These are phyloP conservation scores for Asterophora lycoperdoides DNA, from an alignment of 768 basidiomycete species.

Conservation along the genomic window DNA sequence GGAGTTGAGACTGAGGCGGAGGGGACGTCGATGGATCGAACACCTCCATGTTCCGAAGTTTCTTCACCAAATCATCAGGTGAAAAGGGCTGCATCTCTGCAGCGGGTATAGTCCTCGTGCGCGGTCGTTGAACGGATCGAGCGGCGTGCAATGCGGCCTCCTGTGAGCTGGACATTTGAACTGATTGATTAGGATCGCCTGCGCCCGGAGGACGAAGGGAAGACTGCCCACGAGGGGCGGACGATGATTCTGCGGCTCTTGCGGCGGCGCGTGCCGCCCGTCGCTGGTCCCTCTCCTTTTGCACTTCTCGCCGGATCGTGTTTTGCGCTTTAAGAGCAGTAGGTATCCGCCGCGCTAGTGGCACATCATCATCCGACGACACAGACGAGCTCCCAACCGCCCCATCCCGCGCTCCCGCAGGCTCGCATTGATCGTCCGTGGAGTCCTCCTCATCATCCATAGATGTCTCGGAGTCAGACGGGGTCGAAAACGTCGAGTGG, in stretches of 20 bases:
- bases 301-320: conserved; percentile 68
- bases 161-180: conserved; percentile 28
- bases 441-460: conserved; percentile 36
- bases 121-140: conserved; percentile 31
- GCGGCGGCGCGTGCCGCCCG: conserved; percentile 40
- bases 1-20: neutral
- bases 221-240: conserved; percentile 23
- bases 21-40: conserved; percentile 19
- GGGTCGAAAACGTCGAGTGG: conserved; percentile 30
- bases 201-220: conserved; percentile 37
- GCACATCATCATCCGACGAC: conserved; percentile 72
- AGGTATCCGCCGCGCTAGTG: conserved; percentile 79
- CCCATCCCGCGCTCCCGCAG: conserved; percentile 15
- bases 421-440: conserved; percentile 38
- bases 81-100: conserved; percentile 39
- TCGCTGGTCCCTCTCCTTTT: conserved; percentile 61
- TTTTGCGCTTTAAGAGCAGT: conserved; percentile 80
- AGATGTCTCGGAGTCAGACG: conserved; percentile 30
- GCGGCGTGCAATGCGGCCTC: conserved; percentile 36
- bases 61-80: conserved; percentile 55
- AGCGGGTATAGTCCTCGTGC: conserved; percentile 42
- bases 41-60: conserved; percentile 49
- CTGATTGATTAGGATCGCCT: conserved; percentile 12
- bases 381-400: conserved; percentile 9
- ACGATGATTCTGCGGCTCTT: conserved; percentile 20